phyloP scores from a whole-genome alignment of 2,329 filamentous ascomycete genomes.

The Aureobasidium sp. region DNA sequence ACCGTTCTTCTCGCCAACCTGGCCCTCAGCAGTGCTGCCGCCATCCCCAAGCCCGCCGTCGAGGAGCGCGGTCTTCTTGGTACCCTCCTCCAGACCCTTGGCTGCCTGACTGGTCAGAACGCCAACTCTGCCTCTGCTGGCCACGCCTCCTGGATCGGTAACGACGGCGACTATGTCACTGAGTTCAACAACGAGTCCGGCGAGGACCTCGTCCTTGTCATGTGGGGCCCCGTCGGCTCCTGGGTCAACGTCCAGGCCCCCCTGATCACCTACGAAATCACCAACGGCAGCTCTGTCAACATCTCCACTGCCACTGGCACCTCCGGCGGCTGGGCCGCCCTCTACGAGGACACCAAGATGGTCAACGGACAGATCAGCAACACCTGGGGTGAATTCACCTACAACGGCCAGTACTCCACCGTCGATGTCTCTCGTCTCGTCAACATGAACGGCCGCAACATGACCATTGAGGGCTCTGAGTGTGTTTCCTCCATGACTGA shows the following conservation, averaged over 20 bases:
- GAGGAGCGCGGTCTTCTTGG: conserved; percentile 16
- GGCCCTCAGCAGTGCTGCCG: conserved; percentile 17
- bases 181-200: conserved; percentile 19
- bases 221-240: conserved; percentile 17
- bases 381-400: conserved; percentile 19
- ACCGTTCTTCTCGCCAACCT: conserved; percentile 14
- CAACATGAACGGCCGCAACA: conserved; percentile 17
- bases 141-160: conserved; percentile 14
- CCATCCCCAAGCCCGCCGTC: conserved; percentile 9
- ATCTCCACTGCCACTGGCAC: conserved; percentile 16
- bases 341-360: conserved; percentile 17
- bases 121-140: conserved; percentile 8
- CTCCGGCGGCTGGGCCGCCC: conserved; percentile 18
- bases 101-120: conserved; percentile 16
- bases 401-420: conserved; percentile 16
- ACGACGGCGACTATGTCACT: conserved; percentile 17
- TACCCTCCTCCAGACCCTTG: conserved; percentile 5
- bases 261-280: conserved; percentile 17
- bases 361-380: conserved; percentile 18
- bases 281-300: conserved; percentile 12
- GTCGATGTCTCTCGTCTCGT: conserved; percentile 17
- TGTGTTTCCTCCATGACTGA: conserved; percentile 10
- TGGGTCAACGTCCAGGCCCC: conserved; percentile 17
- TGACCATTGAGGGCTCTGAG: conserved; percentile 8
- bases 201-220: conserved; percentile 18